Evolutionary conservation across 768 basidiomycete genomes (phyloP).

Genomic region (Amyloporia xantha): DNA sequence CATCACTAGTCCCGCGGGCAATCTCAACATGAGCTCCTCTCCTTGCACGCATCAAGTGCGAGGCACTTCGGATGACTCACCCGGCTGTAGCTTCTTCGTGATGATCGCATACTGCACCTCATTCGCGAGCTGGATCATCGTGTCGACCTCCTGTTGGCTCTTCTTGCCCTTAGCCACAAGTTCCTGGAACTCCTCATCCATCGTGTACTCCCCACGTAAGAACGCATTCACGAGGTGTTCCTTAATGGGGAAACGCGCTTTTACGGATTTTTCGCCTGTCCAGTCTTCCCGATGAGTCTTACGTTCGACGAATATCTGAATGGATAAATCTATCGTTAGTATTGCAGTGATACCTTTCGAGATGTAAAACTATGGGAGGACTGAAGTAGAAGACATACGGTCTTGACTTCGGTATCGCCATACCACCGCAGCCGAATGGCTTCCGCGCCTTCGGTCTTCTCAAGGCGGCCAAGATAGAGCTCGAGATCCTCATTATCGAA

Average conservation of each 20-base stretch:
- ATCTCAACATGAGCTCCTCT: no score
- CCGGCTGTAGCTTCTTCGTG: constrained; percentile 75
- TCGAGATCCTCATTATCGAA: constrained; percentile 96
- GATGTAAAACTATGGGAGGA: no score
- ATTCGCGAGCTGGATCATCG: constrained; percentile 93
- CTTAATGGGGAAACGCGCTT: constrained; percentile 92
- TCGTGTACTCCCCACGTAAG: constrained; percentile 81
- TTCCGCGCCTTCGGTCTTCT: constrained; percentile 98
- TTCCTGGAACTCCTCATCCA: constrained; percentile 89
- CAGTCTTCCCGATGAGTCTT: constrained; percentile 97
- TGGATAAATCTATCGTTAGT: neutral
- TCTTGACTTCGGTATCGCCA: constrained; percentile 77
- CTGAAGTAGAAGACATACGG: constrained; percentile 57
- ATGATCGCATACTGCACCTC: constrained; percentile 92
- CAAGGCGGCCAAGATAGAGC: constrained; percentile 90
- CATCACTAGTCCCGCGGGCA: no score
- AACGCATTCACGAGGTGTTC: constrained; percentile 92
- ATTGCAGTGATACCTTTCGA: no score
- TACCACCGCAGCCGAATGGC: constrained; percentile 97
- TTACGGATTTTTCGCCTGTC: constrained; percentile 99
- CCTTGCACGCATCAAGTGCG: neutral
- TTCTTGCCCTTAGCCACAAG: constrained; percentile 89
- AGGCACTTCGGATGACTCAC: constrained; percentile 35
- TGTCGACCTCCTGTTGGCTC: constrained; percentile 82
- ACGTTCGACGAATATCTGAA: constrained; percentile 78